These are phyloP conservation scores for Candida sojae DNA, from an alignment of 1,139 yeast genomes.

Conservation along the genomic window DNA sequence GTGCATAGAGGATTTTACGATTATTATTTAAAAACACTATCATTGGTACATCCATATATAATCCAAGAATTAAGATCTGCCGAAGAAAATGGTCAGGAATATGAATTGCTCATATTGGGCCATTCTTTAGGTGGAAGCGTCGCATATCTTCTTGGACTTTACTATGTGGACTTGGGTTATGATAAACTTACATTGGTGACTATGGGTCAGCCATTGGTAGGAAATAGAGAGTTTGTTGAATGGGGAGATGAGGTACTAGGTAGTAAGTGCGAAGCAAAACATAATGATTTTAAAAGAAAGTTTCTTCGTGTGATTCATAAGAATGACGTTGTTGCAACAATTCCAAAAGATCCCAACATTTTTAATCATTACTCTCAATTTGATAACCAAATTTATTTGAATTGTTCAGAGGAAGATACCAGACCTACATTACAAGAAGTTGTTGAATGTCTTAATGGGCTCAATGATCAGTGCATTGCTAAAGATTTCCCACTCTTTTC, in stretches of 20 bases:
- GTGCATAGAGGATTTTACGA: conserved; percentile 51
- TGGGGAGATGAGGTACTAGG: conserved; percentile 42
- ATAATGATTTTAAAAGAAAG: conserved; percentile 27
- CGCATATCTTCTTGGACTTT: conserved; percentile 40
- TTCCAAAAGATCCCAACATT: conserved; percentile 34
- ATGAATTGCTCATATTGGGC: conserved; percentile 44
- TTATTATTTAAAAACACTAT: conserved; percentile 33
- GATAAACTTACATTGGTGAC: conserved; percentile 38
- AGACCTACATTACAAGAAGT: conserved; percentile 31
- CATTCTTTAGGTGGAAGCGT: conserved; percentile 58
- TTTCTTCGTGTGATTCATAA: conserved; percentile 47
- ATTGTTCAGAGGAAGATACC: conserved; percentile 30
- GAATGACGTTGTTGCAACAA: conserved; percentile 45
- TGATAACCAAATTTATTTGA: conserved; percentile 48
- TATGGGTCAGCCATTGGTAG: conserved; percentile 55
- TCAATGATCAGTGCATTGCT: conserved; percentile 39
- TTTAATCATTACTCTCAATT: conserved; percentile 38
- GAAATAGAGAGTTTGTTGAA: conserved; percentile 39
- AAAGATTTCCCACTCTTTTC: conserved; percentile 28
- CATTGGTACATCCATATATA: conserved; percentile 26
- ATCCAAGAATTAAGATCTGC: conserved; percentile 22
- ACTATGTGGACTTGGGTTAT: conserved; percentile 37
- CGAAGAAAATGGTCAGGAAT: conserved; percentile 20
- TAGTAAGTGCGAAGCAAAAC: conserved; percentile 22
- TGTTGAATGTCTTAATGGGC: conserved; percentile 32